Evolutionary conservation across 768 basidiomycete species (phyloP).

Genomic region (Termitomyces sp.): DNA sequence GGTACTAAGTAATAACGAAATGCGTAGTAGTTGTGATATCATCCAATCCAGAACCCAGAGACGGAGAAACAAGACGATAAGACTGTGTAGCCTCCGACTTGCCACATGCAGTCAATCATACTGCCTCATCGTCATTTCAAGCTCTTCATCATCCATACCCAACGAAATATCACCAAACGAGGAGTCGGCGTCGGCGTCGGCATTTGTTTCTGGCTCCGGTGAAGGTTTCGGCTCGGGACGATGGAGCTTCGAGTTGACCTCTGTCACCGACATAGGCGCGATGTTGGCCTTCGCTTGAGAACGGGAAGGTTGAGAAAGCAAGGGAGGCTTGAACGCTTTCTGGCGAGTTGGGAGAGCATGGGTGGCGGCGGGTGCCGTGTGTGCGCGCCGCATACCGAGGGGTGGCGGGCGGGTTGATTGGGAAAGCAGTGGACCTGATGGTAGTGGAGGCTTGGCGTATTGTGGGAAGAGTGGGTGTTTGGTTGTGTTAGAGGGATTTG

Average conservation of each 20-base stretch:
- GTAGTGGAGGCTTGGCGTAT: constrained; percentile 1
- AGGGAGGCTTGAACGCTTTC: constrained; percentile 35
- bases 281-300: not conserved
- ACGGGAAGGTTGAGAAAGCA: constrained; percentile 21
- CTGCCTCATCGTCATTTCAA: constrained; percentile 24
- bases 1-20: too few species aligned
- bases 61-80: not conserved
- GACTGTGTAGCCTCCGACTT: not conserved
- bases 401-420: constrained; percentile 25
- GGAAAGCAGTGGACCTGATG: constrained; percentile 3
- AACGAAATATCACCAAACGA: constrained; percentile 25
- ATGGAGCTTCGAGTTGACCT: not conserved
- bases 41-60: not conserved
- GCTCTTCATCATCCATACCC: constrained; percentile 19
- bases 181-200: constrained; percentile 21
- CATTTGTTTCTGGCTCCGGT: constrained; percentile 2
- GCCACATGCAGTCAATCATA: constrained; percentile 18
- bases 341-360: constrained; percentile 25
- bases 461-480: not conserved
- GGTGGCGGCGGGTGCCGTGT: constrained; percentile 16
- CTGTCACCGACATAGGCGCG: not conserved
- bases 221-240: not conserved
- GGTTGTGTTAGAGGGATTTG: not conserved
- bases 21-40: not conserved
- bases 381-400: constrained; percentile 37